Evolutionary conservation across 2,329 filamentous ascomycete species (phyloP).

Genomic region (Basipetospora chlamydospora): DNA sequence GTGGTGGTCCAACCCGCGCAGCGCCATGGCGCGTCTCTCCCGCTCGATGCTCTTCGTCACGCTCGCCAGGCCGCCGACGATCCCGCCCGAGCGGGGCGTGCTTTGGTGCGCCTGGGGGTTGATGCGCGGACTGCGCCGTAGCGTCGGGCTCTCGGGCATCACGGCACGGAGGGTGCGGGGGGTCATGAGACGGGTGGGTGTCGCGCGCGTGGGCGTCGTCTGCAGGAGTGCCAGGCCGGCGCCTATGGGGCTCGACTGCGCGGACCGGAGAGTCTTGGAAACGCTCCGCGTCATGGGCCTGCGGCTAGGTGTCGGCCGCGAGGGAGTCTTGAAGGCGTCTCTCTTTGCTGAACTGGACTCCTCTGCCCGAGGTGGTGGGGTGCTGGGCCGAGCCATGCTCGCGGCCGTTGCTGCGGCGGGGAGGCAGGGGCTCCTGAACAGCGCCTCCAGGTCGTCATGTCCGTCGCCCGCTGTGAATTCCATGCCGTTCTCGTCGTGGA

Average conservation of each 20-base stretch:
- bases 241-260: conserved; percentile 28
- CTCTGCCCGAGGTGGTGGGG: conserved; percentile 34
- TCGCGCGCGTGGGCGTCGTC: conserved; percentile 33
- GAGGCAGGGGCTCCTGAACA: conserved; percentile 47
- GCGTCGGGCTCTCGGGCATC: conserved; percentile 16
- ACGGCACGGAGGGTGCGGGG: conserved; percentile 17
- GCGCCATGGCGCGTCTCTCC: not conserved
- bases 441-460: conserved; percentile 33
- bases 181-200: too few relatives aligned
- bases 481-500: not conserved
- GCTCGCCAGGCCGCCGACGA: too few relatives aligned
- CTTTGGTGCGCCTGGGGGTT: conserved; percentile 5
- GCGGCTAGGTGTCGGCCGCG: conserved; percentile 44
- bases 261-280: conserved; percentile 39
- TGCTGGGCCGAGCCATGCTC: conserved; percentile 34
- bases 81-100: too few relatives aligned
- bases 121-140: conserved; percentile 28
- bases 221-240: conserved; percentile 26
- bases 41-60: not conserved
- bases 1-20: too few relatives aligned
- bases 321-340: conserved; percentile 44
- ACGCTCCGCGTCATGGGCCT: conserved; percentile 47
- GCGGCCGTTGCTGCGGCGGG: too few relatives aligned
- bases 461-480: conserved; percentile 33
- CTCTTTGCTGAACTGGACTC: conserved; percentile 21